A percentile compares a stretch with the other conserved stretches of the same genome.
These are phyloP conservation scores for Kluyveromyces aestuarii DNA, from an alignment of 805 yeast genomes.

Conservation along the genomic window DNA sequence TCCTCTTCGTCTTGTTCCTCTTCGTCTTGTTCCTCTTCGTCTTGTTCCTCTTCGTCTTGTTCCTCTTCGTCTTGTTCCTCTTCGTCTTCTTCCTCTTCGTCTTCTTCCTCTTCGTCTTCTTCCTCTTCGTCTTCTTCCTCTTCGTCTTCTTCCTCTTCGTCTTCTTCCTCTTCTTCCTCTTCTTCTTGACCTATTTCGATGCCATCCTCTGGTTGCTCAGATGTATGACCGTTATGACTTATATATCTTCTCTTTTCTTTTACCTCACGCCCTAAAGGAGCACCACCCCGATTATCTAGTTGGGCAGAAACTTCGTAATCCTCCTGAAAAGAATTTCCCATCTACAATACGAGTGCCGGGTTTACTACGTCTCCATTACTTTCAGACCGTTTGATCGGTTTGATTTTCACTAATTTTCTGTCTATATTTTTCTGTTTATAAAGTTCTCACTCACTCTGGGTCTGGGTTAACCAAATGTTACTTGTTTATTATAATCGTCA, in stretches of 20 bases:
- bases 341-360: not conserved
- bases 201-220: conserved; percentile 7
- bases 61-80: conserved; percentile 16
- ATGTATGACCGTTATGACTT: not conserved
- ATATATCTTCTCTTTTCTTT: not conserved
- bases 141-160: not conserved
- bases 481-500: not conserved
- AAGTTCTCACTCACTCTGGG: too few species aligned
- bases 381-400: not conserved
- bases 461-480: not conserved
- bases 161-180: conserved; percentile 6
- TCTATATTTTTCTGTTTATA: not conserved
- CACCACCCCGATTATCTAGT: not conserved
- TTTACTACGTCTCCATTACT: not conserved
- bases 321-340: not conserved
- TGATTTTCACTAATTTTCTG: not conserved
- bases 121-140: conserved; percentile 11
- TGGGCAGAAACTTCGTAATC: not conserved
- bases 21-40: conserved; percentile 24
- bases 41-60: conserved; percentile 14
- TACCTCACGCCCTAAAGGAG: not conserved
- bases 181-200: conserved; percentile 12
- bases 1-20: conserved; percentile 23
- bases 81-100: conserved; percentile 5
- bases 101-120: conserved; percentile 13